Evolutionary conservation across 2,329 filamentous ascomycete species (phyloP).

Genomic region (Microascus cirrosus): DNA sequence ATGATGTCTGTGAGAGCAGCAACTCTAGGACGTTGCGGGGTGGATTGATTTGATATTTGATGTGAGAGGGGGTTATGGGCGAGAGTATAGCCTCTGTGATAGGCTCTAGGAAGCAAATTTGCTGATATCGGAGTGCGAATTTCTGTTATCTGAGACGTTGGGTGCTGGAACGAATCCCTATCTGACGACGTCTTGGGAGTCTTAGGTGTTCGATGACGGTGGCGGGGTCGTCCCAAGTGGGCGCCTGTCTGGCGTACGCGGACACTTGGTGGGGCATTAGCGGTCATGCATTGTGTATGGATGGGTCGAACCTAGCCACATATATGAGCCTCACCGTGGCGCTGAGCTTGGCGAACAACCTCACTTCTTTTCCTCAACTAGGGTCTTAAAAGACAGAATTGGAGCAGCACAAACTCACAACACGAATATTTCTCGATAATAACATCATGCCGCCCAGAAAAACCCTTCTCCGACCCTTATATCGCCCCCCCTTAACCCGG

Average conservation of each 20-base stretch:
- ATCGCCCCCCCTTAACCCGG: slow-evolving; percentile 5
- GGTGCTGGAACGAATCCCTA: not conserved
- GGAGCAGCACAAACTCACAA: not conserved
- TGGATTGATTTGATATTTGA: not conserved
- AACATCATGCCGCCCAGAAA: not conserved
- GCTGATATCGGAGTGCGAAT: no score
- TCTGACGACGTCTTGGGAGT: not conserved
- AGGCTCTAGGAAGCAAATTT: no score
- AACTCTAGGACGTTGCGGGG: not conserved
- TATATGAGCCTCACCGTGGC: not conserved
- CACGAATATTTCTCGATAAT: not conserved
- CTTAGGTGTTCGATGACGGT: not conserved
- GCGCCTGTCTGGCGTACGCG: not conserved
- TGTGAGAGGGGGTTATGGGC: not conserved
- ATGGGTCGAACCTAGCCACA: not conserved
- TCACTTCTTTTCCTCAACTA: not conserved
- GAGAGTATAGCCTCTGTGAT: no score
- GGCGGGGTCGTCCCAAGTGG: not conserved
- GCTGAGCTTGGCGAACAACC: not conserved
- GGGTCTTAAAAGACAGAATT: not conserved
- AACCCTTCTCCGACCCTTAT: slow-evolving; percentile 1
- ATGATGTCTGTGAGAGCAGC: slow-evolving; percentile 26
- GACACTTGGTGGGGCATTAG: not conserved
- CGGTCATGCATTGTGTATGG: not conserved
- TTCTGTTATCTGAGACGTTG: not conserved